These are phyloP conservation scores for Talaromyces proteolyticus DNA, from an alignment of 495 filamentous ascomycete genomes.

Conservation along the genomic window DNA sequence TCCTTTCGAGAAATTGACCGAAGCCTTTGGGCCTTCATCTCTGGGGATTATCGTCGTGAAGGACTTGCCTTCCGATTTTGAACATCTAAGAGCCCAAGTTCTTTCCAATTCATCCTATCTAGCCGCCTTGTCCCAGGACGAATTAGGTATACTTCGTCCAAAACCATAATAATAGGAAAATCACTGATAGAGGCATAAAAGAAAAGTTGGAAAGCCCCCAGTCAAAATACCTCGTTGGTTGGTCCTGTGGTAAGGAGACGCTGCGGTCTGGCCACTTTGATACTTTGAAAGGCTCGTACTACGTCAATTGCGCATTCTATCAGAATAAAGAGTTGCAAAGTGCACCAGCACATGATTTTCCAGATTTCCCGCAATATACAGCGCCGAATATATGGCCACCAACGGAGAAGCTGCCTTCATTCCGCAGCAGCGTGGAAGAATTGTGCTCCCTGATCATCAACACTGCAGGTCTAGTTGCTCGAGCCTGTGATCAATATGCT, in stretches of 20 bases:
- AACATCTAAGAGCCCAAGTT: conserved; percentile 59
- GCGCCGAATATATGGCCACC: conserved; percentile 81
- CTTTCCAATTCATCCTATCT: conserved; percentile 87
- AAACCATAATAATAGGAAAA: background rate
- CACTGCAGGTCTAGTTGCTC: conserved; percentile 77
- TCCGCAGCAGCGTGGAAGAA: conserved; percentile 63
- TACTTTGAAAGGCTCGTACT: conserved; percentile 92
- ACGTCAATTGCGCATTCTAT: conserved; percentile 94
- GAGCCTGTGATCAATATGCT: conserved; percentile 83
- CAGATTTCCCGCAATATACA: conserved; percentile 60
- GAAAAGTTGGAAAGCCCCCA: conserved; percentile 38
- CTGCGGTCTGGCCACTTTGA: conserved; percentile 85
- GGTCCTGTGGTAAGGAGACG: conserved; percentile 91
- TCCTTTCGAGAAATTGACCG: conserved; percentile 65
- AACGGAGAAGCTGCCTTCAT: conserved; percentile 60
- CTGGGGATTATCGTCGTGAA: conserved; percentile 90
- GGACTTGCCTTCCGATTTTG: conserved; percentile 68
- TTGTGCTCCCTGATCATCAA: conserved; percentile 85
- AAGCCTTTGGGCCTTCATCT: conserved; percentile 87
- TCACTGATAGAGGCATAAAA: conserved; percentile 8
- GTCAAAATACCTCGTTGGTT: conserved; percentile 57
- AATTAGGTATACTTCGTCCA: conserved; percentile 54
- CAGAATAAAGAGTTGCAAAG: conserved; percentile 57
- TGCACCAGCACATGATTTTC: conserved; percentile 51
- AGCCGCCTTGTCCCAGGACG: conserved; percentile 66